A percentile compares a stretch with the other conserved stretches of the same genome.
Conservation (phyloP, 2,329 filamentous ascomycete species). For the Lachnellula subtilissima region DNA sequence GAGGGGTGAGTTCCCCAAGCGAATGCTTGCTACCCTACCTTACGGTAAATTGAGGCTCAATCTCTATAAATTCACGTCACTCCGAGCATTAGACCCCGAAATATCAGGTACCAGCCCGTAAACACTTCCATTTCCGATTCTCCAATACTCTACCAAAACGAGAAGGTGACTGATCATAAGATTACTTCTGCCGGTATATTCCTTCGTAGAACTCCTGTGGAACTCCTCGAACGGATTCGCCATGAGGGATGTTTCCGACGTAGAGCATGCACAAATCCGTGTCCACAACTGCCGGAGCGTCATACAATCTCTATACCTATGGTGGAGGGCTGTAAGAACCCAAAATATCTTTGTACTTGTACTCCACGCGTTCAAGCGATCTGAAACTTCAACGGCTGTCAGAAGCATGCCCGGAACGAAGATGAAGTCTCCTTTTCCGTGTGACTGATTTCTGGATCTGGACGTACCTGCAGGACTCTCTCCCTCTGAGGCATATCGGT, state of each 20-base stretch:
- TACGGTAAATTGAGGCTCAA: too few species aligned
- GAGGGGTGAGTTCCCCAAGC: neutral
- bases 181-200: neutral
- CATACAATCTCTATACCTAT: conserved; percentile 12
- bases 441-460: conserved; percentile 6
- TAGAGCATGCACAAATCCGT: conserved; percentile 19
- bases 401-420: conserved; percentile 10
- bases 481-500: neutral
- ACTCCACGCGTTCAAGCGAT: conserved; percentile 28
- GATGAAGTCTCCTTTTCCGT: conserved; percentile 1
- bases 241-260: conserved; percentile 17
- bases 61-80: too few species aligned
- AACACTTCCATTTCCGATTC: too few species aligned
- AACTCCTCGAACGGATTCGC: conserved; percentile 12
- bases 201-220: neutral
- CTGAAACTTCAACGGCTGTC: conserved; percentile 29
- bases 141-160: neutral
- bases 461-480: conserved; percentile 8
- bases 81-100: too few species aligned
- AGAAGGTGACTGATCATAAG: neutral
- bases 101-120: too few species aligned
- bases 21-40: neutral
- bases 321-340: conserved; percentile 5
- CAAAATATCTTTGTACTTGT: conserved; percentile 16
- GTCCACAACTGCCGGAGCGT: conserved; percentile 16